A percentile compares a stretch with the other conserved stretches of the same genome.
These are phyloP conservation scores for Trifolium subterraneum DNA, from an alignment of 306 rosid genomes.

Conservation along the genomic window DNA sequence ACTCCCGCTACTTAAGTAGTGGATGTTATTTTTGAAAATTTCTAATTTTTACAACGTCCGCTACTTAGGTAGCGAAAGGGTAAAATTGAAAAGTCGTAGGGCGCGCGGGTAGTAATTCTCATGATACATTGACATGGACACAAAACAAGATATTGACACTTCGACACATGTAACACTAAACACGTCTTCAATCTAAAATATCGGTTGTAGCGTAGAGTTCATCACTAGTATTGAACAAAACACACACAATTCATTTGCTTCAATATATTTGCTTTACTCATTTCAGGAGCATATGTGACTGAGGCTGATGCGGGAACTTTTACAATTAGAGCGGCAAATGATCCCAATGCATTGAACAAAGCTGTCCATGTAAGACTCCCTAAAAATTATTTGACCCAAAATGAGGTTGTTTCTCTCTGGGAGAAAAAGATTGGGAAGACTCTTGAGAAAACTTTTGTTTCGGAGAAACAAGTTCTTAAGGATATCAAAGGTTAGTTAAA, in stretches of 20 bases:
- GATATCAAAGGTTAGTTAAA: constrained; percentile 46
- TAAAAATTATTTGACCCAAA: constrained; percentile 42
- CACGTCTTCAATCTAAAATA: not conserved
- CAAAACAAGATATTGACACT: too few relatives aligned
- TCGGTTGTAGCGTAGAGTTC: too few relatives aligned
- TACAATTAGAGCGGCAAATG: constrained; percentile 49
- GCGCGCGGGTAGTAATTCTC: too few relatives aligned
- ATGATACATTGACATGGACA: too few relatives aligned
- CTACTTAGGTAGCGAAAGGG: too few relatives aligned
- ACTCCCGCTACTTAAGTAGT: too few relatives aligned
- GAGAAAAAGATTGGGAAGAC: constrained; percentile 54
- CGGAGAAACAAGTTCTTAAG: constrained; percentile 54
- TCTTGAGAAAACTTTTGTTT: constrained; percentile 44
- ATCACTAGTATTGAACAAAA: not conserved
- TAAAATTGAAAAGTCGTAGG: too few relatives aligned
- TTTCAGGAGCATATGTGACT: constrained; percentile 44
- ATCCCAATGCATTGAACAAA: constrained; percentile 58
- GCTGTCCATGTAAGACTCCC: constrained; percentile 49
- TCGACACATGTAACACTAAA: not conserved
- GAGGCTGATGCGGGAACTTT: constrained; percentile 49
- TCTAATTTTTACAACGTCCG: too few relatives aligned
- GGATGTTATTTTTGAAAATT: too few relatives aligned
- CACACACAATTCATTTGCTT: not conserved
- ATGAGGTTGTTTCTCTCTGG: constrained; percentile 51
- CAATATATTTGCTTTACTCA: not conserved